Evolutionary conservation across 495 filamentous ascomycete genomes (phyloP), one percentile per base, ranked within the genome.

Genomic region (Penicillium robsamsonii): DNA sequence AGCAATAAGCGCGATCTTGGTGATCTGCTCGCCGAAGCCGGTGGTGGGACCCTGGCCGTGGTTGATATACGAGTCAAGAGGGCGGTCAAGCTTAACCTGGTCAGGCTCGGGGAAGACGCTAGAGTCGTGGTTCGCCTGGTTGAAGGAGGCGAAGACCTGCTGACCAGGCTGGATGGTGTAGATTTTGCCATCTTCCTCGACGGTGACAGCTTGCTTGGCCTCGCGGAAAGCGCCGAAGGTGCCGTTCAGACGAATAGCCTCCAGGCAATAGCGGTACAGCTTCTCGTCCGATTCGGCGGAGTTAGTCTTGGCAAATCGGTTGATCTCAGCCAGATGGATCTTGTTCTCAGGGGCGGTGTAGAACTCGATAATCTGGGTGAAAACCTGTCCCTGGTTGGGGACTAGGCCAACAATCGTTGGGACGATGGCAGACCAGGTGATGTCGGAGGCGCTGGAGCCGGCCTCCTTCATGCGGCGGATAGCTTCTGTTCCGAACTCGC

Each of bases 281-380:
- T 68, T 66, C 30, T 81, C 74, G 49, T 84, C 80, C 1, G 78
- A 73, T 52, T 78, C 80, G 10, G 65, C 48, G 12, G 68, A 74
- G 25, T 80, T 69, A 27, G 66, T 48, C 53, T 81, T 77, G 59
- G 78, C 81, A 24, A 86, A 72, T 9, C 69, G 70, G 65, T 83
- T 76, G 62, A 92, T 79, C 30, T 82, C 81, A 2, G 81, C 73
- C 6, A 86, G 68, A 59, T 90, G 77, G 24, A 70, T 46, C 38
- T 77, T 73, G 55, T 84, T 83, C 13, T 79, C 74, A 29, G 72
- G 68, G 1, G 79, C 80, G 27, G 91, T 75, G 74, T 90, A 95
- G 75, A 84, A 92, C 64, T 95, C 90, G 11, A 93, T 79, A 11
- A 89, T 79, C 70, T 90, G 87, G 9, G 88, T 85, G 60, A 94